Conservation (phyloP, 805 yeast species). For the Ogataea polymorpha region DNA sequence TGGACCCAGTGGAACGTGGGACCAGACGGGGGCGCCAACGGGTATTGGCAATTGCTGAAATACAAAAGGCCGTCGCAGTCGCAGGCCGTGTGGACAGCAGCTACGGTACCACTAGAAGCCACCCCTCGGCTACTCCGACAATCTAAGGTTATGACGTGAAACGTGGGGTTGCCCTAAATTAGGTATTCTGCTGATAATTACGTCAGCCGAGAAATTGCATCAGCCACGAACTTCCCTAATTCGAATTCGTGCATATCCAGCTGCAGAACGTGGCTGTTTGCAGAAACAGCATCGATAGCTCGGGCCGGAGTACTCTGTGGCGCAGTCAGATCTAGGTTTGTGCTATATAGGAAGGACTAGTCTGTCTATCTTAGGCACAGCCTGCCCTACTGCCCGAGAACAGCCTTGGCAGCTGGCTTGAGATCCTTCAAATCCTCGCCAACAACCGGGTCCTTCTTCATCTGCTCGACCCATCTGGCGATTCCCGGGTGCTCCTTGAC, state of each 20-base stretch:
- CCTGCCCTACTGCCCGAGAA: not conserved
- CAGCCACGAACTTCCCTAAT: not conserved
- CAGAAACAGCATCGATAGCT: not conserved
- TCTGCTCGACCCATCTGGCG: slow-evolving; percentile 38
- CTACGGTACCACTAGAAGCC: no score
- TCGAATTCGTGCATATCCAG: not conserved
- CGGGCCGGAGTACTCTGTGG: no score
- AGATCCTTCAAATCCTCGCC: not conserved
- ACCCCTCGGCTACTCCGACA: not conserved
- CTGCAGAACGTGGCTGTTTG: not conserved
- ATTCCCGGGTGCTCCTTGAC: slow-evolving; percentile 41
- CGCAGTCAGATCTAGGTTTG: no score
- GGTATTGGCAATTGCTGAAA: no score
- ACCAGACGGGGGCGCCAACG: no score
- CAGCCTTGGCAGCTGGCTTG: not conserved
- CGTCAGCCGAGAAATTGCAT: not conserved
- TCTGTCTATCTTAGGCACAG: no score
- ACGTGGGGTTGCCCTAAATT: not conserved
- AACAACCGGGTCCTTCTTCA: not conserved
- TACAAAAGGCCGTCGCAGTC: no score
- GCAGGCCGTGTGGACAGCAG: no score
- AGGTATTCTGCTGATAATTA: not conserved
- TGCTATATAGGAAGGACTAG: no score
- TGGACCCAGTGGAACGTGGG: not conserved
- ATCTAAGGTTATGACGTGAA: not conserved